Conservation (phyloP, 2,329 filamentous ascomycete genomes). For the Apiospora rasikravindrae region DNA sequence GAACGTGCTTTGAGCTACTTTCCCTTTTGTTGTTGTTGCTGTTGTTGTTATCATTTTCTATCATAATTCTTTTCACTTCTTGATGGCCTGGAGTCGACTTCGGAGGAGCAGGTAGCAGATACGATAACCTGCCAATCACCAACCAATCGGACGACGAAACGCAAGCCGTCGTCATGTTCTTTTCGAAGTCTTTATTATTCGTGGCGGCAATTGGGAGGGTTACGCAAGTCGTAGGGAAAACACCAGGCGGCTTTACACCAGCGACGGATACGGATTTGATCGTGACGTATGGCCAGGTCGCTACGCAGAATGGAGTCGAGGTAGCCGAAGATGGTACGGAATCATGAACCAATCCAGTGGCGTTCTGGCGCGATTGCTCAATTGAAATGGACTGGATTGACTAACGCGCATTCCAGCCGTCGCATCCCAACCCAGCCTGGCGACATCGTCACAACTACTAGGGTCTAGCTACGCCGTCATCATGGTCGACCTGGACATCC, state of each 20-base stretch:
- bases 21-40: neutral
- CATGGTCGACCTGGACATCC: slow-evolving; percentile 20
- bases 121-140: neutral
- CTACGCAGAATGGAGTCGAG: neutral
- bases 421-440: neutral
- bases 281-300: slow-evolving; percentile 32
- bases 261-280: slow-evolving; percentile 34
- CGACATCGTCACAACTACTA: neutral
- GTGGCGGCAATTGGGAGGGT: neutral
- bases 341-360: neutral
- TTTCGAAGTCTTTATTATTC: slow-evolving; percentile 2
- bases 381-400: neutral
- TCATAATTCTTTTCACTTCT: neutral
- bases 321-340: slow-evolving; percentile 3
- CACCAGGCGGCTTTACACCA: slow-evolving; percentile 35
- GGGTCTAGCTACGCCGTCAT: slow-evolving; percentile 18
- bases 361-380: neutral
- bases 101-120: neutral
- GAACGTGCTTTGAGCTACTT: neutral
- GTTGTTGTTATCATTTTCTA: neutral
- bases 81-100: slow-evolving; percentile 14
- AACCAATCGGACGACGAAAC: slow-evolving; percentile 1
- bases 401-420: slow-evolving; percentile 15
- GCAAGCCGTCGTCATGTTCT: slow-evolving; percentile 12
- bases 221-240: slow-evolving; percentile 25